Base-by-base conservation (phyloP, 1,284 basidiomycete genomes). In the Heterobasidion irregulare region DNA sequence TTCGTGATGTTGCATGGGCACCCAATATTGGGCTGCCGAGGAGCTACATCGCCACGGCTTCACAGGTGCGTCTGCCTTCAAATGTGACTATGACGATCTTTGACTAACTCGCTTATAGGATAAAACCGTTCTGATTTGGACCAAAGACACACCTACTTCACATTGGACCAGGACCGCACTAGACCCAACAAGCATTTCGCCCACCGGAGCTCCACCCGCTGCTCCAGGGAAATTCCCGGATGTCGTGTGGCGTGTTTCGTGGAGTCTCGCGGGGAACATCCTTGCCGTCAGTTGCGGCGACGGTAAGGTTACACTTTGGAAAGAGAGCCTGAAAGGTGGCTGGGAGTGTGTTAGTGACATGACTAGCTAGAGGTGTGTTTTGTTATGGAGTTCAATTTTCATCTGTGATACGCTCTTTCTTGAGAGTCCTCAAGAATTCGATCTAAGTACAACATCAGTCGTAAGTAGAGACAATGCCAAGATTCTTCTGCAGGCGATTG, bases 261-360 rank as follows among this genome's bases (percentile, higher is more conserved):
- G 96, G 96, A 95, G 92, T 63, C 79, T 98, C 49, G 93, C 94
- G 2, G 96, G 97, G 18, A 98, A 98, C 66, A 84, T 99, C 54
- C 78, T 99, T 50, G 95, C 96, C 0, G 97, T 98, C 44, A 96
- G 93, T 70, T 97, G 94, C 71, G 96, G 95, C 13, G 97, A 99
- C 69, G 96, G 97, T 32, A 98, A 98, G 73, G 94, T 99, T 34
- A 94, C 90, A 12, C 75, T 99, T 54, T 99, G 95, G 96, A 99
- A 99, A 75, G 96, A 99, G 75, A 96, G 92, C 68, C 73, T 98
- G 65, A 94, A 93, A 68, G 90, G 92, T 18, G 76, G 80, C 19
- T 99, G 96, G 93, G 96, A 98, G 71, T 96, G 94, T 68, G 93
- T 98, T 55, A 94, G 89, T 67, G 92, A 96, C 65, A 86, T 95